Percentiles rank a stretch among this genome's conserved stretches.
Conservation (phyloP, 2,329 filamentous ascomycete genomes). For the Aspergillus sp. region DNA sequence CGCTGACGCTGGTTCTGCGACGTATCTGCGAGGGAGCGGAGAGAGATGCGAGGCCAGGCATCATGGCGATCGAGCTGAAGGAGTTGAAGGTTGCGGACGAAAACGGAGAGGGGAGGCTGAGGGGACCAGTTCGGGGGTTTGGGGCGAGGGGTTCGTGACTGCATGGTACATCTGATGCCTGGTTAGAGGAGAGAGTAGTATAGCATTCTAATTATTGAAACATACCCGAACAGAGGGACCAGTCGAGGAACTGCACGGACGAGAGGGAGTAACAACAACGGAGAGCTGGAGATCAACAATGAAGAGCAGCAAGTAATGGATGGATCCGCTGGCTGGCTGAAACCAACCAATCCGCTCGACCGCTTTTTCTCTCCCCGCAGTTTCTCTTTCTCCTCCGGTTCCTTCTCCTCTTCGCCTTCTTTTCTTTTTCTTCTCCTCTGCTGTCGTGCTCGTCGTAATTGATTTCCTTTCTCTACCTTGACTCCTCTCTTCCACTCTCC, state of each 20-base stretch:
- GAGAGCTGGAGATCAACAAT: neutral
- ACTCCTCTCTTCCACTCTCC: conserved; percentile 4
- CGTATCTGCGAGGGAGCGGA: conserved; percentile 69
- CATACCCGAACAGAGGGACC: neutral
- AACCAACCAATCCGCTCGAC: conserved; percentile 6
- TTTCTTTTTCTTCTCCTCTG: conserved; percentile 11
- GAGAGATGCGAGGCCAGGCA: conserved; percentile 78
- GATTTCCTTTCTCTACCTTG: neutral
- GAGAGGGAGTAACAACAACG: neutral
- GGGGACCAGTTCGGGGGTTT: conserved; percentile 41
- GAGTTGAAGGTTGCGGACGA: conserved; percentile 80
- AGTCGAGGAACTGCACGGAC: neutral
- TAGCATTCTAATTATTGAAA: neutral
- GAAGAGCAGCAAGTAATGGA: neutral
- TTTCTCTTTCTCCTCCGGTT: conserved; percentile 9
- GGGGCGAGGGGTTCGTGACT: conserved; percentile 34
- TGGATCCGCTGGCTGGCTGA: conserved; percentile 2
- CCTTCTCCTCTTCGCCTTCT: conserved; percentile 5
- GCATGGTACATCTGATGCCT: conserved; percentile 30
- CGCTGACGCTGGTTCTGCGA: conserved; percentile 78
- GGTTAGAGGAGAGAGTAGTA: neutral
- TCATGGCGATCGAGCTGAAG: conserved; percentile 73
- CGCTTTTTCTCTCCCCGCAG: conserved; percentile 6
- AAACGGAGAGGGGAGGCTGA: conserved; percentile 62
- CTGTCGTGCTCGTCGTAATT: conserved; percentile 6